A percentile compares a stretch with the other conserved stretches of the same genome.
These are phyloP conservation scores for Cerrena zonata DNA, from an alignment of 1,284 basidiomycete species.

Conservation along the genomic window DNA sequence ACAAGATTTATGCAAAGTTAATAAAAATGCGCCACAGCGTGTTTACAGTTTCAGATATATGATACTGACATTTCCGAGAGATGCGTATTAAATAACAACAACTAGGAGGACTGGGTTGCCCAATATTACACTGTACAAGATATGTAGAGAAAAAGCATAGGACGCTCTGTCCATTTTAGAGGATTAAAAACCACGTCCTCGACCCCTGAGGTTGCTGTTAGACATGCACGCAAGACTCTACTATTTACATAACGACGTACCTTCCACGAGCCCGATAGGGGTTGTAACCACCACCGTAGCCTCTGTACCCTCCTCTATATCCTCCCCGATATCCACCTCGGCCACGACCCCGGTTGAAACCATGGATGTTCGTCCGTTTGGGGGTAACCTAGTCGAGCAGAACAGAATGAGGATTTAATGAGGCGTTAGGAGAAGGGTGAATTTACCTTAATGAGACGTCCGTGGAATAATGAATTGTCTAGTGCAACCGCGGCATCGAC, in stretches of 20 bases:
- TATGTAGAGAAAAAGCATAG: constrained; percentile 8
- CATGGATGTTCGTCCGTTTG: constrained; percentile 90
- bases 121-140: constrained; percentile 6
- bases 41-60: too few relatives aligned
- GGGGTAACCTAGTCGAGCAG: constrained; percentile 64
- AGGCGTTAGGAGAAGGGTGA: not conserved
- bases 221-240: not conserved
- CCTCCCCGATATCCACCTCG: constrained; percentile 62
- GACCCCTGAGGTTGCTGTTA: constrained; percentile 42
- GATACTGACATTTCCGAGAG: too few relatives aligned
- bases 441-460: constrained; percentile 82
- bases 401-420: not conserved
- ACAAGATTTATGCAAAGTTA: too few relatives aligned
- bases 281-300: constrained; percentile 57
- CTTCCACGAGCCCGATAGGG: constrained; percentile 80
- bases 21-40: too few relatives aligned
- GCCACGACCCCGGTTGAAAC: constrained; percentile 79
- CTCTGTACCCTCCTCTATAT: constrained; percentile 61
- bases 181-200: constrained; percentile 61
- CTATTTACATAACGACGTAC: constrained; percentile 39
- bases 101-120: not conserved
- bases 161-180: constrained; percentile 21
- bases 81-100: not conserved
- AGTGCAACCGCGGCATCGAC: constrained; percentile 91
- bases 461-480: constrained; percentile 92